These are phyloP conservation scores for Fusarium acutatum DNA, from an alignment of 2,329 filamentous ascomycete genomes.

Conservation along the genomic window DNA sequence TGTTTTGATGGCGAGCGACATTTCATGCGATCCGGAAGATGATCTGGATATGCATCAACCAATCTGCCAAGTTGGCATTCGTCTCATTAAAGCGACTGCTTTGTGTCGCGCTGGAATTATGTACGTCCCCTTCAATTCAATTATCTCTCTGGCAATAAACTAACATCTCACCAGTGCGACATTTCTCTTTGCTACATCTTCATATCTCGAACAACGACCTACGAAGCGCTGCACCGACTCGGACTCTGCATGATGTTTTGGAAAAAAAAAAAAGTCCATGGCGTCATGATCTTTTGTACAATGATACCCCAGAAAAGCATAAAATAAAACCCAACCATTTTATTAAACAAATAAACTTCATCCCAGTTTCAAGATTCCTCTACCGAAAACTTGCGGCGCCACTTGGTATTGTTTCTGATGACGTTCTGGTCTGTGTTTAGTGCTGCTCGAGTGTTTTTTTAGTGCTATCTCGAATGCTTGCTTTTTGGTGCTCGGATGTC, in stretches of 20 bases:
- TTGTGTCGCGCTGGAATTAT: conserved; percentile 27
- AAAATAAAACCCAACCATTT: background rate
- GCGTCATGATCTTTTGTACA: conserved; percentile 26
- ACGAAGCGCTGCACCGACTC: background rate
- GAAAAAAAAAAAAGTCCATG: conserved; percentile 9
- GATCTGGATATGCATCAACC: conserved; percentile 23
- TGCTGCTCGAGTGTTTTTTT: background rate
- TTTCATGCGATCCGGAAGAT: conserved; percentile 25
- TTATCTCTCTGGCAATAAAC: background rate
- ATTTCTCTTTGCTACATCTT: conserved; percentile 29
- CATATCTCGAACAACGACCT: conserved; percentile 18
- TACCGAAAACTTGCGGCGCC: background rate
- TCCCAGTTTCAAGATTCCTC: background rate
- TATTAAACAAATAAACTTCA: background rate
- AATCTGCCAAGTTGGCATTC: conserved; percentile 26
- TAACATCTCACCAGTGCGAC: conserved; percentile 9
- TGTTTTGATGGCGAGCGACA: conserved; percentile 28
- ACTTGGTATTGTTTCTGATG: background rate
- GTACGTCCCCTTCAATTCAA: background rate
- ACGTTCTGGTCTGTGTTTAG: background rate
- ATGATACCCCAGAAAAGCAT: conserved; percentile 12
- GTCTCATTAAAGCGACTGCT: conserved; percentile 29
- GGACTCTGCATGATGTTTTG: background rate
- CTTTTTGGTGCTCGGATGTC: background rate
- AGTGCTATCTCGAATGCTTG: background rate